phyloP scores from a whole-genome alignment of 2,329 filamentous ascomycete genomes.

The Monosporascus ibericus region DNA sequence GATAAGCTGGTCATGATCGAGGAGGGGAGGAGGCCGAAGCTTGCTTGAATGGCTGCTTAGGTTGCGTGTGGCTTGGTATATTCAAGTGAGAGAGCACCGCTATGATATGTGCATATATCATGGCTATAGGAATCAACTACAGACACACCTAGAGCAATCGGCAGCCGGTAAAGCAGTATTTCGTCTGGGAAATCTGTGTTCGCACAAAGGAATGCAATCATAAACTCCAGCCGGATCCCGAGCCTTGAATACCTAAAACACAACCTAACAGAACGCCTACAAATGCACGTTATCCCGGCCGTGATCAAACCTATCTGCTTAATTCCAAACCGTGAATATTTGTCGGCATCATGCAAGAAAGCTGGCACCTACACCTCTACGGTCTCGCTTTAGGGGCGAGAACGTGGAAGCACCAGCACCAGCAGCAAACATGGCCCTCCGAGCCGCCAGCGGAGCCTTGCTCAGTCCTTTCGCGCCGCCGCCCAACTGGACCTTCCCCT shows the following conservation, averaged over 20 bases:
- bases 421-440: constrained; percentile 27
- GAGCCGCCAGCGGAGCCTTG: constrained; percentile 34
- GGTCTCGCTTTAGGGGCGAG: constrained; percentile 67
- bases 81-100: no score
- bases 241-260: background rate
- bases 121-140: background rate
- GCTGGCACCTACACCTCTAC: constrained; percentile 55
- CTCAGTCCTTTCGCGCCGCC: constrained; percentile 17
- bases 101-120: no score
- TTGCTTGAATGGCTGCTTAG: background rate
- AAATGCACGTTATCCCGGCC: background rate
- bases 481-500: constrained; percentile 20
- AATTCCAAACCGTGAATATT: background rate
- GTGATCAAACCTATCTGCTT: background rate
- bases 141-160: background rate
- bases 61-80: background rate
- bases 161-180: background rate
- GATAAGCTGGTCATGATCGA: constrained; percentile 20
- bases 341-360: constrained; percentile 41
- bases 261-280: background rate
- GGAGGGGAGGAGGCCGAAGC: constrained; percentile 16
- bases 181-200: background rate
- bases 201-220: background rate
- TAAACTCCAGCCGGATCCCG: background rate
- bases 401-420: constrained; percentile 51